Conservation (phyloP, 495 filamentous ascomycete species). For the Pyronema domesticum region DNA sequence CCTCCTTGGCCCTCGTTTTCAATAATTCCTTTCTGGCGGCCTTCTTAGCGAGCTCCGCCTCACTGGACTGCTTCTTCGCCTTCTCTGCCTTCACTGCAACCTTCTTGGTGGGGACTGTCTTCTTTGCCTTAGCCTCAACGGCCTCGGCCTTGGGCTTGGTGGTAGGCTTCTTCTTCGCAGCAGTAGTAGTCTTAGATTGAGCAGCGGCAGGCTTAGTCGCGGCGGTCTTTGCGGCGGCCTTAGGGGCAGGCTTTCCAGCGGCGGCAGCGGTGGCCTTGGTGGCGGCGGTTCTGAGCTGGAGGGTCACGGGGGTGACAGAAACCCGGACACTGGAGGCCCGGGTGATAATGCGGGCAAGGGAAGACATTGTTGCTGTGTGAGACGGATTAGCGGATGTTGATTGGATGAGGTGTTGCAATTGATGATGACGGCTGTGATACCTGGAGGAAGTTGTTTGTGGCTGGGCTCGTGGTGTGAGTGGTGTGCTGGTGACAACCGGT, state of each 20-base stretch:
- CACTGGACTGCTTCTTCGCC: not conserved
- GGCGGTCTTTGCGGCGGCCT: not conserved
- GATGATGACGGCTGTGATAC: too few species aligned
- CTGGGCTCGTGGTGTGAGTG: too few species aligned
- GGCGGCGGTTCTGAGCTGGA: not conserved
- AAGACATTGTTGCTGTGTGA: too few species aligned
- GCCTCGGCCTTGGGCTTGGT: too few species aligned
- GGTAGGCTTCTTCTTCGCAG: not conserved
- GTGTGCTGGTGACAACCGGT: too few species aligned
- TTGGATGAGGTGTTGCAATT: too few species aligned
- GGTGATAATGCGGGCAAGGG: too few species aligned
- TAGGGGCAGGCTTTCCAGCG: not conserved
- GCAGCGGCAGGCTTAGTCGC: not conserved
- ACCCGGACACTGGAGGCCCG: too few species aligned
- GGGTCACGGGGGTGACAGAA: too few species aligned
- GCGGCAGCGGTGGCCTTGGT: not conserved
- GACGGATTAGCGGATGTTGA: too few species aligned
- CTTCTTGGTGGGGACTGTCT: not conserved
- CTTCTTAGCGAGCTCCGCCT: not conserved
- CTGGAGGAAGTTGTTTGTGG: too few species aligned
- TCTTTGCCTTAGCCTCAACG: not conserved
- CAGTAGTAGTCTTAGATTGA: not conserved
- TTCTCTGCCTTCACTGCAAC: not conserved
- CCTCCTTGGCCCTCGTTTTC: not conserved
- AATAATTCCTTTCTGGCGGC: not conserved